phyloP scores from a whole-genome alignment of 805 yeast genomes.

The Pichia insulana region DNA sequence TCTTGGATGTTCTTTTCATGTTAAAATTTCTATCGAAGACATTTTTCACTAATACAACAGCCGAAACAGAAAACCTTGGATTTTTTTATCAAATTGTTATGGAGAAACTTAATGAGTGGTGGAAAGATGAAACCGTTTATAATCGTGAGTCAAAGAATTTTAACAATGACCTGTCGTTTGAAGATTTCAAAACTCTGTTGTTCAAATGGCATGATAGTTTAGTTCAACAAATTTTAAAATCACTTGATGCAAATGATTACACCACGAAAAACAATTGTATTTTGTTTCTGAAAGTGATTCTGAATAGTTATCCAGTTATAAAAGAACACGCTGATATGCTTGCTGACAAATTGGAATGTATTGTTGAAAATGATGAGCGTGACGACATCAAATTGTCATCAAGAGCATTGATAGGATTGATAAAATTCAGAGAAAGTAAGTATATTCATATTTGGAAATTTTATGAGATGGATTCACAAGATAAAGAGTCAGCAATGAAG shows the following conservation, averaged over 20 bases:
- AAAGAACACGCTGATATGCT: conserved; percentile 56
- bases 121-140: conserved; percentile 20
- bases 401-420: conserved; percentile 58
- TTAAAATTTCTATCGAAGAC: conserved; percentile 40
- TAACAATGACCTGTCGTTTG: conserved; percentile 14
- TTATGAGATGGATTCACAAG: conserved; percentile 39
- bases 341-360: conserved; percentile 36
- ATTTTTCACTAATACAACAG: conserved; percentile 59
- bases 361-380: conserved; percentile 48
- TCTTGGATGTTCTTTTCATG: conserved; percentile 41
- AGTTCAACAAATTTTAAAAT: conserved; percentile 33
- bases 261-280: conserved; percentile 76
- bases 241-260: conserved; percentile 49
- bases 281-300: conserved; percentile 55
- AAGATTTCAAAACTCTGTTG: conserved; percentile 32
- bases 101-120: conserved; percentile 29
- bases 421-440: conserved; percentile 43
- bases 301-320: conserved; percentile 57
- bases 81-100: conserved; percentile 56
- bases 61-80: conserved; percentile 79
- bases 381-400: conserved; percentile 78
- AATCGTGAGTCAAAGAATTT: neutral
- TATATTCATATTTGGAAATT: conserved; percentile 53
- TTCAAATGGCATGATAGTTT: conserved; percentile 50
- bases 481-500: conserved; percentile 25